Evolutionary conservation across 2,329 filamentous ascomycete species (phyloP), one percentile per base, ranked within the genome.

Genomic region (Sarocladiaceae sp.): DNA sequence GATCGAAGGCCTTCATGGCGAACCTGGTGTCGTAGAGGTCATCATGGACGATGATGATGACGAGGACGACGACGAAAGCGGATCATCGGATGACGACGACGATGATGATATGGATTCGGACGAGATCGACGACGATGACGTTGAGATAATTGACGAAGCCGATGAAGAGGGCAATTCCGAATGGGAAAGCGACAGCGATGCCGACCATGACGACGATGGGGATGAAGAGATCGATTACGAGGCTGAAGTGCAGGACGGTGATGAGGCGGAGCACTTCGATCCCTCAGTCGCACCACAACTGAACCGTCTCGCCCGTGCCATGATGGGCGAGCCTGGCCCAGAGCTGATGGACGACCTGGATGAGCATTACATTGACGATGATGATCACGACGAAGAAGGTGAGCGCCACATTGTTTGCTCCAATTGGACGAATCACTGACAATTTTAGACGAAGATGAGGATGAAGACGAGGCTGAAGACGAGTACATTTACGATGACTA

Each of bases 11-110:
- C 73, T 86, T 18, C 76, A 82, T 52, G 82, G 82, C 33, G 80
- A 86, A 42, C 77, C 81, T 42, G 79, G 75, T 22, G 75, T 85
- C 51, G 80, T 87, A 54, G 83, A 87, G 69, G 82, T 97, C 59
- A 89, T 96, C 56, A 88, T 97, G 75, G 87, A 88, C 50, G 82
- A 80, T 47, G 80, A 83, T 3, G 80, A 83, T 47, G 80, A 83
- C 3, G 80, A 83, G 3, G 79, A 82, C n/a, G 84, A 86, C 7
- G 79, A 81, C 2, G 80, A 83, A 31, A 84, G 84, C 50, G 84
- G 80, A 20, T 76, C 77, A 6, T 73, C 79, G 7, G 79, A 83
- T 12, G 82, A 84, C 1, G 80, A 81, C 20, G 71, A 77, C 25
- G 72, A 72, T 52, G 77, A 76, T 15, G 76, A 70, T n/a, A 62